Conservation (phyloP, 352 stramenopile species). For the Pythium sp. region DNA sequence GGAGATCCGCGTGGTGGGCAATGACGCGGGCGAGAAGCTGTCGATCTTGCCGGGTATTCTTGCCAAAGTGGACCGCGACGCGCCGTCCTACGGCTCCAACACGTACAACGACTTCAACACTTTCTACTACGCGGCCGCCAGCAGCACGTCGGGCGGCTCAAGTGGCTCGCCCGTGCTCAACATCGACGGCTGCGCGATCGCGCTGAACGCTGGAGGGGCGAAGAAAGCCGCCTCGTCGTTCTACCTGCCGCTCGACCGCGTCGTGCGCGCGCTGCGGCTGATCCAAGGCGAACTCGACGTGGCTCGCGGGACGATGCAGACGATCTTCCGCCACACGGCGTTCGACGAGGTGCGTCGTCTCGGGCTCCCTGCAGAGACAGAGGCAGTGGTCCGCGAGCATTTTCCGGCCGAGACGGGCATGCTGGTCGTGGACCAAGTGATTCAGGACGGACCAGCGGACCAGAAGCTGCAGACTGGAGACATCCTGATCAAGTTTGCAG, state of each 20-base stretch:
- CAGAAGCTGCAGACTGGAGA: constrained; percentile 81
- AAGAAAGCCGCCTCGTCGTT: constrained; percentile 88
- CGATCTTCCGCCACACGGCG: constrained; percentile 86
- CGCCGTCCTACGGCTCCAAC: constrained; percentile 81
- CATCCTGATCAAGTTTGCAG: constrained; percentile 81
- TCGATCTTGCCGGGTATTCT: constrained; percentile 89
- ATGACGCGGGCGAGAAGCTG: constrained; percentile 91
- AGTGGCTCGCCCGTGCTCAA: constrained; percentile 89
- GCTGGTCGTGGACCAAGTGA: constrained; percentile 87
- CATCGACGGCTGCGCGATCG: constrained; percentile 86
- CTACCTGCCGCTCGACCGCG: constrained; percentile 87
- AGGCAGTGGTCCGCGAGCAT: constrained; percentile 60
- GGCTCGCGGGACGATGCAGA: constrained; percentile 81
- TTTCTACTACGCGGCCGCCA: constrained; percentile 90
- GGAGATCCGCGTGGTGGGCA: constrained; percentile 91
- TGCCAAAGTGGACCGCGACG: constrained; percentile 88
- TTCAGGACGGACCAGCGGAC: constrained; percentile 75
- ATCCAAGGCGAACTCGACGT: constrained; percentile 59
- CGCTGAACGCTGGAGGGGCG: constrained; percentile 88
- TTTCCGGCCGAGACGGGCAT: constrained; percentile 87
- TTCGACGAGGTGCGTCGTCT: constrained; percentile 89
- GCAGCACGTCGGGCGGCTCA: constrained; percentile 84
- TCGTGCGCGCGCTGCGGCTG: constrained; percentile 71
- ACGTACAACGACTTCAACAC: constrained; percentile 93
- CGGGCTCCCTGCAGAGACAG: constrained; percentile 63